Base-by-base conservation (phyloP, 2,329 filamentous ascomycete genomes). In the Pseudofabraea citricarpa region DNA sequence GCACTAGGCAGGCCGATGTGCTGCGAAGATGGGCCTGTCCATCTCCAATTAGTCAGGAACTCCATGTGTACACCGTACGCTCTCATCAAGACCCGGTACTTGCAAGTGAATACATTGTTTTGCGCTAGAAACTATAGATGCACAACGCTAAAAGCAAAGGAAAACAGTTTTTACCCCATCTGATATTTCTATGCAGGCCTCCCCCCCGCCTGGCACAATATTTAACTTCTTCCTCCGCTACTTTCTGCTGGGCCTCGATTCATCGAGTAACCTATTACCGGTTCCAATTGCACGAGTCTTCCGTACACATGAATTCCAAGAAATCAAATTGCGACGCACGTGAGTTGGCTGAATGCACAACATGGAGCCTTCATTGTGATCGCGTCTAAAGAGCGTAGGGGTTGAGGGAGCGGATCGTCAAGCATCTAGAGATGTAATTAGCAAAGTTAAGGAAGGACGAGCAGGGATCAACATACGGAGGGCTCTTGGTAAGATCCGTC, bases 401-500 rank as follows among this genome's bases (percentile, higher is more conserved):
- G 72, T 90, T 90, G 57, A 90, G 69, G 29, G 85, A 89, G 49
- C 86, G 82, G 60, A 90, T 90, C n/a, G 86, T 90, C 65, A 90
- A 67, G 72, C 86, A 90, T 56, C 85, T 90, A 54, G 18, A 51
- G 27, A 38, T 13, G 13, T 13, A n/a, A 55, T 76, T 66, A 75
- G 70, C 58, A 54, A 40, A 12, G 7, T 26, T 18, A 5, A 33
- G 36, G 12, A n/a, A 12, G 4, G 15, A 12, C 13, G 23, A 21
- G 19, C 35, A 21, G 21, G 16, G 26, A 36, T 45, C 24, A 37
- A 91, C 93, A 83, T 86, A 98, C 90, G 93, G 93, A 70, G 93
- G 93, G 72, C 91, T 97, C 87, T 98, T 98, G 71, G 77, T 88
- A 60, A 98, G 79, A 71, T 98, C 93, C 53, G 93, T 97, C 83